Base-by-base conservation (phyloP, 805 yeast genomes). In the Ogataea allantospora region DNA sequence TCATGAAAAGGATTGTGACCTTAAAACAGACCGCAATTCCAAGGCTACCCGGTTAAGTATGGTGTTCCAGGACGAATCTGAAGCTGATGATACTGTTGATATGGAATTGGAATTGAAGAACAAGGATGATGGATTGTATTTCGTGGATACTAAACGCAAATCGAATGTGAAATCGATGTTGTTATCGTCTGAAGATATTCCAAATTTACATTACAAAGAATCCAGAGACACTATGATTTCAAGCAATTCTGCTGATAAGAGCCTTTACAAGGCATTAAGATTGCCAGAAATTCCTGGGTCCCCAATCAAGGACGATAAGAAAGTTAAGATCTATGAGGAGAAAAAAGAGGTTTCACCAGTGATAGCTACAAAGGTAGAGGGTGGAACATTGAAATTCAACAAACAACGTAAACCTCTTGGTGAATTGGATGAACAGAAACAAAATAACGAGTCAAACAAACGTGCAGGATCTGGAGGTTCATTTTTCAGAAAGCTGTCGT, bases 401-500 rank as follows among this genome's bases (percentile, higher is more conserved):
- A 51, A 52, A 30, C 50, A 51, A 27, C 53, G 58, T 24, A 46
- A 53, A 31, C 57, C 58, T 16, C 33, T 54, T n/a, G 59, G 59
- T 15, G 53, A 41, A 13, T 37, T 51, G 32, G 51, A 47, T 36
- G 39, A 42, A 18, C 39, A 44, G 11, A 31, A 38, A 30, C 30
- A 43, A 14, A 40, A 30, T n/a, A 42, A 40, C 24, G 51, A 45
- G 7, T 25, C 36, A 11, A 43, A 48, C 35, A 43, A 41, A 27
- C 44, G 58, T 20, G 44, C 55, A 9, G 36, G 27, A 14, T 38
- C 42, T 11, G 34, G 38, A 9, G 36, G 48, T 14, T 58, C 60
- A 8, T 58, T 64, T 40, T 73, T 76, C 60, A 57, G 79, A 38
- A 75, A 75, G 49, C 51, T 75, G 23, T 71, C 78, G 7, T 71